phyloP scores from a whole-genome alignment of 2,329 filamentous ascomycete species.

The Phialophora macrospora region DNA sequence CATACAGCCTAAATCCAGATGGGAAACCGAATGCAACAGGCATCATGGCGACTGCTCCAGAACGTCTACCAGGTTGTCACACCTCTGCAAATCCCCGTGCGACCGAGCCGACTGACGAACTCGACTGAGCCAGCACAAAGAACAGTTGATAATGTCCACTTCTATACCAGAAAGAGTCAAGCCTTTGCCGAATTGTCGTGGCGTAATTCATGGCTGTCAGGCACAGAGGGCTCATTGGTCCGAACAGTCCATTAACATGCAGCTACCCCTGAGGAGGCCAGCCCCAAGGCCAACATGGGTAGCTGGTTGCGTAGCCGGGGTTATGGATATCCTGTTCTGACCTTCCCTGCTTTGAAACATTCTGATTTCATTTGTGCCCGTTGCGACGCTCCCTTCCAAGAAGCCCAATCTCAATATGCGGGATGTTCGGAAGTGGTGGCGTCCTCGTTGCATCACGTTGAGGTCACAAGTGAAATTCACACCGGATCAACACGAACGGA shows the following conservation, averaged over 20 bases:
- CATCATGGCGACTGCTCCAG: neutral
- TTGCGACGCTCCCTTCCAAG: neutral
- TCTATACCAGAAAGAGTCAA: conserved; percentile 6
- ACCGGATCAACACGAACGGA: no score
- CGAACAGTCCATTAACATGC: neutral
- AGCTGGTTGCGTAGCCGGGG: neutral
- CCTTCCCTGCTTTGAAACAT: conserved; percentile 5
- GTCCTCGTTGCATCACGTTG: neutral
- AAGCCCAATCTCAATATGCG: neutral
- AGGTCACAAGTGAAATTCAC: neutral
- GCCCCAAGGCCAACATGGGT: neutral
- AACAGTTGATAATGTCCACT: neutral
- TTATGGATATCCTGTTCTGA: neutral
- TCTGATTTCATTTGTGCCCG: neutral
- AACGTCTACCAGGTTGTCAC: neutral
- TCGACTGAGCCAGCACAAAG: neutral
- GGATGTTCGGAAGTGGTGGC: neutral
- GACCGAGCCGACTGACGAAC: neutral
- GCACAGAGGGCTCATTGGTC: neutral
- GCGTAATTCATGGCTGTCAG: neutral
- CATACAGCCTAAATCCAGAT: conserved; percentile 9
- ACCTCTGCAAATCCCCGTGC: neutral
- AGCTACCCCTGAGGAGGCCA: neutral
- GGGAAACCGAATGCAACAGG: neutral
- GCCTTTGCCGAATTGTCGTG: neutral